Conservation (phyloP, 139 green algal species). For the Chlorella sp. region DNA sequence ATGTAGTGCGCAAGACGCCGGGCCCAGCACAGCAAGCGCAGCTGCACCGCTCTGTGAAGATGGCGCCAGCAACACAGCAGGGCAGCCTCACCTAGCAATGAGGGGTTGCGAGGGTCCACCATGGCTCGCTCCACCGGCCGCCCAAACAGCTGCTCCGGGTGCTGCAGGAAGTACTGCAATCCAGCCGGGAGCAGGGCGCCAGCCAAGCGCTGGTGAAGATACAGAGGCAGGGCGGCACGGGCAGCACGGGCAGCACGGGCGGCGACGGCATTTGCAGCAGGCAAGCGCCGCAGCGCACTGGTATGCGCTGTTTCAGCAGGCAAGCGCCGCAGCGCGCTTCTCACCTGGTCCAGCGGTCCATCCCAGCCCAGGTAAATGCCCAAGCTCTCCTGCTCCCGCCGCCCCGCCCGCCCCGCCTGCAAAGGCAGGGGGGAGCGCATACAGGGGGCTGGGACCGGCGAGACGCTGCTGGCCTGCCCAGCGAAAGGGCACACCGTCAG, state of each 20-base stretch:
- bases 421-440: conserved; percentile 32
- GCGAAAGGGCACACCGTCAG: too few species aligned
- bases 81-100: conserved; percentile 69
- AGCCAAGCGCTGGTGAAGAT: background rate
- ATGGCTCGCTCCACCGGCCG: conserved; percentile 80
- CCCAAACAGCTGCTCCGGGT: conserved; percentile 82
- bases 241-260: too few species aligned
- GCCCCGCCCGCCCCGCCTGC: conserved; percentile 89
- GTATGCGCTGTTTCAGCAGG: background rate
- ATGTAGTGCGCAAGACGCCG: too few species aligned
- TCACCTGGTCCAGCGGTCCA: conserved; percentile 87
- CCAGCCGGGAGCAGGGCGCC: background rate
- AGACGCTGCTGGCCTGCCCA: too few species aligned
- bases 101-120: conserved; percentile 76
- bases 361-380: conserved; percentile 92
- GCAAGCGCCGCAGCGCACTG: too few species aligned
- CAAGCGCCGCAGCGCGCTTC: too few species aligned
- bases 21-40: too few species aligned
- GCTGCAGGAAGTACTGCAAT: conserved; percentile 83
- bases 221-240: too few species aligned
- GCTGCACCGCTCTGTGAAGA: too few species aligned
- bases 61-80: too few species aligned
- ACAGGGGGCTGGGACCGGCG: too few species aligned
- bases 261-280: too few species aligned
- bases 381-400: conserved; percentile 74